Base-by-base conservation (phyloP, 768 basidiomycete genomes). In the Lactarius pseudohatsudake region DNA sequence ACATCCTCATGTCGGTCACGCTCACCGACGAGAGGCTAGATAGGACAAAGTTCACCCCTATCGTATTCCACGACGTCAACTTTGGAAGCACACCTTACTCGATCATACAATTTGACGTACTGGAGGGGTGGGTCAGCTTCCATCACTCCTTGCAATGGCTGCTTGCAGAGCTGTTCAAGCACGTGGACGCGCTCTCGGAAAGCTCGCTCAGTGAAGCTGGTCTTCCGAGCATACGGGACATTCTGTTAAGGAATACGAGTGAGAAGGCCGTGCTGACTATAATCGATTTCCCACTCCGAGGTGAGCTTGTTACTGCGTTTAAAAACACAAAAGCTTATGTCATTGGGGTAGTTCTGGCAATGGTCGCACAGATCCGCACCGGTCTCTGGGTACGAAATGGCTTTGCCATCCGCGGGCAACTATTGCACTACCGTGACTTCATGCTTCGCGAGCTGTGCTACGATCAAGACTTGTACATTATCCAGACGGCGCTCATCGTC, bases 351-450 rank as follows among this genome's bases (percentile, higher is more conserved):
- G 94, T 93, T 7, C 80, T 95, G 32, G 85, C 89, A 1, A 94
- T 96, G 88, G 88, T 96, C 55, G 94, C 96, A 0, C 97, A 98
- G 75, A 94, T 98, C 59, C 87, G 95, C 30, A 91, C 93, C 0
- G 95, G 95, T 0, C 82, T 98, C 4, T 99, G 97, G 97, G 96
- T 97, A 9, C 90, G 96, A 62, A 99, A 99, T 72, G 97, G 97
- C 4, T 92, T 95, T 73, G 91, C 91, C 18, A 96, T 98, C 71
- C 89, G 96, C 1, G 94, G 95, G 0, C 97, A 98, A 75, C 81
- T 95, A 4, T 84, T 96, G 61, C 96, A 98, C 75, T 99, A 99
- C 75, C 90, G 95, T 32, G 96, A 98, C 75, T 94, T 94, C 76
- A 90, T 92, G 85, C 86, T 98, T 30, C 89, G 96, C 22, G 97